Base-by-base conservation (phyloP, 495 filamentous ascomycete genomes). In the Podospora tetraspora region DNA sequence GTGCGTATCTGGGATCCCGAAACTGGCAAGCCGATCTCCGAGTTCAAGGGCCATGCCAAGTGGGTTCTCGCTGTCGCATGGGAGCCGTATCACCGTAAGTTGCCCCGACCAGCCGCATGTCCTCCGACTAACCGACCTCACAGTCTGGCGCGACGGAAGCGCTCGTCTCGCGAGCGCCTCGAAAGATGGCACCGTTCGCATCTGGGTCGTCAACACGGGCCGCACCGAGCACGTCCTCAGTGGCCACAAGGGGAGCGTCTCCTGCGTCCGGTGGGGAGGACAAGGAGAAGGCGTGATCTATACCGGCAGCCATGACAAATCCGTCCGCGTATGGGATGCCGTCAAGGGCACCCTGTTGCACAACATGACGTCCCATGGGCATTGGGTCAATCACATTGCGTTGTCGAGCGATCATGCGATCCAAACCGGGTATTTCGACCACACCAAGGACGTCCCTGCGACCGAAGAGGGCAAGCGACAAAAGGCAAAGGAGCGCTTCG, bases 301-400 rank as follows among this genome's bases (percentile, higher is more conserved):
- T 69, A 76, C 77, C 10, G 77, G 72, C 5, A 76, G 91, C n/a
- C 93, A 97, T 74, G 96, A 99, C 79, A 93, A 93, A 80, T 91
- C 91, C 5, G 87, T 99, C 69, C 95, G 95, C 69, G 87, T 97
- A 10, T 99, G 96, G 94, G 88, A 94, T 72, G 85, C 92, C 9
- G 82, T 85, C 24, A 87, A 89, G 64, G 93, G 93, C 8, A 92
- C 90, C 0, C 80, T 97, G 19, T 82, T 91, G 57, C 90, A 96
- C 76, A 92, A 87, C 1, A 80, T 98, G 34, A 87, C 87, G 1
- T 84, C 90, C 1, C 96, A 99, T 75, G 92, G 92, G 1, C 94
- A 97, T 77, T 96, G 95, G 85, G 89, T 99, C 11, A 99, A 99
- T 78, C 93, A 98, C 76, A 88, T 99, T 11, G 93, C 95, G 0